A percentile compares a stretch with the other conserved stretches of the same genome.
phyloP scores from a whole-genome alignment of 2,329 filamentous ascomycete genomes.

The Fusarium praegraminearum region DNA sequence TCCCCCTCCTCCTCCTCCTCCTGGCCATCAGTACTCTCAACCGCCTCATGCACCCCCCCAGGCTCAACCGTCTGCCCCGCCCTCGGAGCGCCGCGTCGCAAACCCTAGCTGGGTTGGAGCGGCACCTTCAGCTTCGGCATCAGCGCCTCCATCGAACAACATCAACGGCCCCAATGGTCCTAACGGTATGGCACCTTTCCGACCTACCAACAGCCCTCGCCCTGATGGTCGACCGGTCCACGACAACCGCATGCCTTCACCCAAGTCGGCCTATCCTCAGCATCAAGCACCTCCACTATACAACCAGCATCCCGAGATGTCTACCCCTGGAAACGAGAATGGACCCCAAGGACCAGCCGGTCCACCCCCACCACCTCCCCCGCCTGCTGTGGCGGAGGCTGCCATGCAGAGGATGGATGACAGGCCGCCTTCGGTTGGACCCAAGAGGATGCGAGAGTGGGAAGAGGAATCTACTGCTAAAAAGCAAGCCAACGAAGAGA shows the following conservation, averaged over 20 bases:
- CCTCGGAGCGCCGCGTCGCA: conserved; percentile 64
- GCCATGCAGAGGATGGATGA: conserved; percentile 72
- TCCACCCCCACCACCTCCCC: conserved; percentile 64
- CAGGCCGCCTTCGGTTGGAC: conserved; percentile 80
- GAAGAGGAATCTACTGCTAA: conserved; percentile 84
- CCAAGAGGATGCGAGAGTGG: conserved; percentile 93
- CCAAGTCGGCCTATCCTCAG: conserved; percentile 85
- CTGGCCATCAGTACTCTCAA: conserved; percentile 60
- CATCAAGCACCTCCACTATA: conserved; percentile 72
- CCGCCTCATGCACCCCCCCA: conserved; percentile 64
- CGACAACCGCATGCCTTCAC: conserved; percentile 90
- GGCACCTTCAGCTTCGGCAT: conserved; percentile 58
- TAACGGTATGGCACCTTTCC: conserved; percentile 76
- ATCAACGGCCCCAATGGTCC: conserved; percentile 55
- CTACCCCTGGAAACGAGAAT: conserved; percentile 69
- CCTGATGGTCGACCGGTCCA: conserved; percentile 85
- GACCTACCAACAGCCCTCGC: conserved; percentile 78
- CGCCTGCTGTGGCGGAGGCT: conserved; percentile 70
- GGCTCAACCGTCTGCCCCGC: conserved; percentile 62
- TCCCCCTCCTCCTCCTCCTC: conserved; percentile 49
- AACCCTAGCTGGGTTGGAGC: conserved; percentile 72
- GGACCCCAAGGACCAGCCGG: conserved; percentile 52
- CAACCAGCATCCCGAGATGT: conserved; percentile 75
- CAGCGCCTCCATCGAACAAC: conserved; percentile 54
- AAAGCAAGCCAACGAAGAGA: conserved; percentile 91